Base-by-base conservation (phyloP, 768 basidiomycete genomes). In the Suillus decipiens region DNA sequence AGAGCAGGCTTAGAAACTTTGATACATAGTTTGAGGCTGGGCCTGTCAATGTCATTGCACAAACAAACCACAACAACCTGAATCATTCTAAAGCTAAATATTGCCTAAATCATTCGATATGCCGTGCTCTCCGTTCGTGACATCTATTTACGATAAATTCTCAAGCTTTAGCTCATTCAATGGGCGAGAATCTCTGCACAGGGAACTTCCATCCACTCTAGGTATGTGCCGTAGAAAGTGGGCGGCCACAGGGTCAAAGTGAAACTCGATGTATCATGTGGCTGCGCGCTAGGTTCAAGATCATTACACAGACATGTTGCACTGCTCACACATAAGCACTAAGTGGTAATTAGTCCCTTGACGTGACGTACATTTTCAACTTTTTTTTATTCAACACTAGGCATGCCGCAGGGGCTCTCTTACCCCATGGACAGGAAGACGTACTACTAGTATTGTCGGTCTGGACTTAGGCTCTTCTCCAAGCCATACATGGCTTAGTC, bases 241-340 rank as follows among this genome's bases (percentile, higher is more conserved):
- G 22, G 8, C 37, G 56, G 10, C 24, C 28, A 19, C 39, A 57
- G 56, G 56, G 56, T 28, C 39, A 19, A 31, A 11, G n/a, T 41
- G 56, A 31, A 57, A 39, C 24, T 41, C 39, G 10, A 17, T 10
- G 31, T 10, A 17, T 17, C 24, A 24, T 19, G 17, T 41, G 37
- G 55, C 37, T 39, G 55, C 37, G 37, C 24, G 56, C 28, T 28
- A 41, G 56, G 56, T 24, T 57, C 56, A 41, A 41, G 6, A 41
- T 31, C 24, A 24, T 28, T 50, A 50, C 55, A 24, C 55, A 17
- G 6, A 41, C 5, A 8, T 41, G 39, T 41, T 39, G 3, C 56
- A 57, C 39, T 41, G 56, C 56, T 41, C 24, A 24, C 15, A 6
- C 24, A 57, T 31, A 28, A 12, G 17, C 9, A 31, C 28, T 2